Conservation (phyloP, 2,329 filamentous ascomycete species). For the Tolypocladium pustulatum region DNA sequence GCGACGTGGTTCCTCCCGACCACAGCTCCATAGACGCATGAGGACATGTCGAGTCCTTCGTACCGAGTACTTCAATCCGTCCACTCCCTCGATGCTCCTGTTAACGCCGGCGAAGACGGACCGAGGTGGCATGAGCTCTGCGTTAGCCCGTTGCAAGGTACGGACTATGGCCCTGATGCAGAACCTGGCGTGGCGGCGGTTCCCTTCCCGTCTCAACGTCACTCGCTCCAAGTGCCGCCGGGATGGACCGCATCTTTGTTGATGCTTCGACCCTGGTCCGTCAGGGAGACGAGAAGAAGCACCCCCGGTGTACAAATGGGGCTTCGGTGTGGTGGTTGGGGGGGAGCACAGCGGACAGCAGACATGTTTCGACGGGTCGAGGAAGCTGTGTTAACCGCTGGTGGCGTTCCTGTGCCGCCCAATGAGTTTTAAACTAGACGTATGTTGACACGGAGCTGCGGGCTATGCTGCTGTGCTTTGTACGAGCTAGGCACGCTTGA, state of each 20-base stretch:
- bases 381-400: neutral
- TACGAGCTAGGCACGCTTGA: neutral
- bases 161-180: neutral
- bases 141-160: neutral
- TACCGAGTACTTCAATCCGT: neutral
- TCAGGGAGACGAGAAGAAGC: neutral
- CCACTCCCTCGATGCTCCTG: neutral
- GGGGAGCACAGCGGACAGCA: no score
- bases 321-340: neutral
- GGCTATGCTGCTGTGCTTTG: neutral
- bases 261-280: neutral
- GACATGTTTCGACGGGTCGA: neutral
- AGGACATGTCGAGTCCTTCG: neutral
- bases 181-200: neutral
- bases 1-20: neutral
- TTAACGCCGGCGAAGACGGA: neutral
- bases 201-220: neutral
- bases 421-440: neutral
- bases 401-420: neutral
- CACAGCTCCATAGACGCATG: neutral
- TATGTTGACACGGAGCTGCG: neutral
- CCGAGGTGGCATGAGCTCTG: neutral
- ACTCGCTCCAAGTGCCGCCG: neutral
- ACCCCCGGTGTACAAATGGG: neutral
- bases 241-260: neutral